These are phyloP conservation scores for Citeromyces siamensis DNA, from an alignment of 1,139 yeast genomes.

Conservation along the genomic window DNA sequence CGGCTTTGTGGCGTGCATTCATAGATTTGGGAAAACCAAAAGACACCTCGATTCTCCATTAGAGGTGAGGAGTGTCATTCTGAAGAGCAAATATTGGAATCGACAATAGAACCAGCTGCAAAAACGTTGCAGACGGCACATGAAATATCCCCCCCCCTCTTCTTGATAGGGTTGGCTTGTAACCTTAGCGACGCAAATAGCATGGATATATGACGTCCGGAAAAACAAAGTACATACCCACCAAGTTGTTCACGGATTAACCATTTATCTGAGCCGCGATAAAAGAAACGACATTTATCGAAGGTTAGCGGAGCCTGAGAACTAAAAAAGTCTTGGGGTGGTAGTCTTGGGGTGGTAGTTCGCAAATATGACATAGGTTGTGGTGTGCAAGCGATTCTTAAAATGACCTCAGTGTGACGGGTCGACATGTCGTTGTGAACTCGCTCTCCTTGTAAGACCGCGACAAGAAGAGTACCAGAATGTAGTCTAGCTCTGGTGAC, in stretches of 20 bases:
- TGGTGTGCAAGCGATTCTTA: conserved; percentile 31
- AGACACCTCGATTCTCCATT: conserved; percentile 17
- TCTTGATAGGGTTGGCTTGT: conserved; percentile 18
- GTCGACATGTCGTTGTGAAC: conserved; percentile 58
- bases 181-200: conserved; percentile 24
- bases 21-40: conserved; percentile 11
- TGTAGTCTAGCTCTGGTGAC: conserved; percentile 40
- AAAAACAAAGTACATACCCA: conserved; percentile 20
- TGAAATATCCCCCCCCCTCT: conserved; percentile 8
- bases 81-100: conserved; percentile 17
- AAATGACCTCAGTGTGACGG: conserved; percentile 28
- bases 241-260: conserved; percentile 26
- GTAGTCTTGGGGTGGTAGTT: conserved; percentile 32
- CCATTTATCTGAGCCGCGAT: conserved; percentile 29
- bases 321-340: conserved; percentile 22
- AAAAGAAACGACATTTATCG: conserved; percentile 24
- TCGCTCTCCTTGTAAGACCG: conserved; percentile 28
- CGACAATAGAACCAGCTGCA: conserved; percentile 8
- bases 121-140: conserved; percentile 9
- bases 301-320: conserved; percentile 27
- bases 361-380: conserved; percentile 44
- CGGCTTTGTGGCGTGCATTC: conserved; percentile 6
- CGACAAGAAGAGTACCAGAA: conserved; percentile 6
- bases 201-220: conserved; percentile 24
- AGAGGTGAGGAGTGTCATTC: conserved; percentile 20